Conservation (phyloP, 306 rosid genomes). For the Astragalus glycyphyllos region DNA sequence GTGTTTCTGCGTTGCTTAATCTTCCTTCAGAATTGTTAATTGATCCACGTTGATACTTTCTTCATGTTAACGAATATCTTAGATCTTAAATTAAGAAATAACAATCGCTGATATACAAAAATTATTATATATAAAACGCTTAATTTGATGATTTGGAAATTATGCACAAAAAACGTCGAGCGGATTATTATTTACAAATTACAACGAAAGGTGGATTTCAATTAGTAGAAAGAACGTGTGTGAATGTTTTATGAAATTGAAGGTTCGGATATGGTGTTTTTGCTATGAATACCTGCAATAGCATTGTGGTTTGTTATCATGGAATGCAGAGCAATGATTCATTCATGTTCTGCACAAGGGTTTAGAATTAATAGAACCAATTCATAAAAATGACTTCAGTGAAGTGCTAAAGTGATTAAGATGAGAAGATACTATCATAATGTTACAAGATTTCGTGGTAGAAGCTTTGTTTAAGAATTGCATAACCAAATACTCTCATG, state of each 20-base stretch:
- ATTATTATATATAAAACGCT: constrained; percentile 10
- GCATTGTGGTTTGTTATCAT: constrained; percentile 32
- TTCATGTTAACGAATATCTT: background rate
- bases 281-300: constrained; percentile 7
- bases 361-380: background rate
- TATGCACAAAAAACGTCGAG: constrained; percentile 3
- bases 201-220: background rate
- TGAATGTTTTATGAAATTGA: constrained; percentile 33
- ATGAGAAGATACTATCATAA: constrained; percentile 1
- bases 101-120: background rate
- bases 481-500: background rate
- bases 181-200: constrained; percentile 18
- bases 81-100: constrained; percentile 29
- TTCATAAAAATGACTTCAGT: constrained; percentile 1
- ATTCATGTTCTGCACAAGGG: constrained; percentile 2
- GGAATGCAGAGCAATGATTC: constrained; percentile 9
- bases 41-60: constrained; percentile 5
- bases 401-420: background rate
- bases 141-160: background rate
- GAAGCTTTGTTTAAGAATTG: constrained; percentile 18
- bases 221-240: background rate
- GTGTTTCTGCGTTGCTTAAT: constrained; percentile 16
- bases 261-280: constrained; percentile 19
- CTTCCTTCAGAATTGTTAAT: constrained; percentile 21
- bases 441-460: background rate